Conservation (phyloP, 2,329 filamentous ascomycete genomes). For the Fusarium nelsonii region DNA sequence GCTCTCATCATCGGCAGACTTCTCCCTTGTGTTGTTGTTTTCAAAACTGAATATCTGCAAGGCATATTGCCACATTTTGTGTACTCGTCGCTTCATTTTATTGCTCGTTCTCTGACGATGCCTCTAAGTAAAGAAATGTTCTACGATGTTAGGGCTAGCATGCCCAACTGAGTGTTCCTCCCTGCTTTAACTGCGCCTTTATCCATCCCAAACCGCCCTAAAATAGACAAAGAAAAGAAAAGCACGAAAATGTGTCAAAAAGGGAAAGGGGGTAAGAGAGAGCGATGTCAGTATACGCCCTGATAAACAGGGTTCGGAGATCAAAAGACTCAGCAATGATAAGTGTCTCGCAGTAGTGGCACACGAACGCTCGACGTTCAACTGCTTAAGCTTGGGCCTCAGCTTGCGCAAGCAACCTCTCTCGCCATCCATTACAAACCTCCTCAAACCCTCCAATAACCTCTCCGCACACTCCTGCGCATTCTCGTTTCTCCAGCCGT, state of each 20-base stretch:
- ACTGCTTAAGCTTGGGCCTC: conserved; percentile 58
- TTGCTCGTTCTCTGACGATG: conserved; percentile 36
- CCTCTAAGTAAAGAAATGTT: conserved; percentile 40
- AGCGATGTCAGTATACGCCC: conserved; percentile 15
- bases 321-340: conserved; percentile 18
- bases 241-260: conserved; percentile 8
- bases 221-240: conserved; percentile 31
- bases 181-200: conserved; percentile 37
- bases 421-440: conserved; percentile 86
- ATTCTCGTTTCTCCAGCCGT: conserved; percentile 80
- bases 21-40: not conserved
- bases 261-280: conserved; percentile 11
- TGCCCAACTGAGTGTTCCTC: conserved; percentile 28
- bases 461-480: conserved; percentile 84
- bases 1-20: not conserved
- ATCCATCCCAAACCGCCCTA: conserved; percentile 29
- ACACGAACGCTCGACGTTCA: conserved; percentile 11
- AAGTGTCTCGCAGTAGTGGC: conserved; percentile 31
- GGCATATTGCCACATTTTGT: not conserved
- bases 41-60: not conserved
- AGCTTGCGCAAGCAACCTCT: conserved; percentile 76
- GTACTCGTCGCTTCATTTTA: conserved; percentile 44
- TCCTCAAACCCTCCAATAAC: conserved; percentile 94
- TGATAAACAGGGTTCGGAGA: conserved; percentile 19
- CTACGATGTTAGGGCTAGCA: conserved; percentile 37